phyloP scores from a whole-genome alignment of 192 early-diverging fungal species.

The Spizellomyces sp. region DNA sequence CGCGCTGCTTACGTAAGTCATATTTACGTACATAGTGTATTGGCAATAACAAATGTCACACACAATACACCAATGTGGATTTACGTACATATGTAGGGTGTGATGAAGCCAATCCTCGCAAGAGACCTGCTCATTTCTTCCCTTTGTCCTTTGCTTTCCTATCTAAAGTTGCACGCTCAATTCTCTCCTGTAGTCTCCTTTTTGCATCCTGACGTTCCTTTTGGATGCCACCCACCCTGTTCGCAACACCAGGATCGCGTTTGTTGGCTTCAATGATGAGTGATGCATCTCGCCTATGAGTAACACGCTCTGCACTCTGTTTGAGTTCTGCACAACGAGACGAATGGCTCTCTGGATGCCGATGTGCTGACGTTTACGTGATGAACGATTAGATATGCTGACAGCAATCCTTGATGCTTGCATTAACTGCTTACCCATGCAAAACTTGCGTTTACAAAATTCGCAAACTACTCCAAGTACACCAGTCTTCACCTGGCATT shows the following conservation, averaged over 20 bases:
- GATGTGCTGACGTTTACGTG: slow-evolving; percentile 6
- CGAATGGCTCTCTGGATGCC: slow-evolving; percentile 24
- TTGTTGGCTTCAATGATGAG: slow-evolving; percentile 9
- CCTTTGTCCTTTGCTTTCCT: no score
- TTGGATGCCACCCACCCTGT: not conserved
- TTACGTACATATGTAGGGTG: no score
- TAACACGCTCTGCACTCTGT: not conserved
- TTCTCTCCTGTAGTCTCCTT: slow-evolving; percentile 19
- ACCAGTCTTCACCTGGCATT: no score
- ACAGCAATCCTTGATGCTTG: not conserved
- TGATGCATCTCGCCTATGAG: slow-evolving; percentile 17
- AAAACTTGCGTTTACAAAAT: not conserved
- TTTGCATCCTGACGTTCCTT: slow-evolving; percentile 27
- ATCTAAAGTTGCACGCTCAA: no score
- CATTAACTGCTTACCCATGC: slow-evolving; percentile 5
- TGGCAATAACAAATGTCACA: no score
- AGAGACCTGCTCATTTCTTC: no score
- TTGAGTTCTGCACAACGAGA: slow-evolving; percentile 6
- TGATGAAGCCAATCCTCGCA: no score
- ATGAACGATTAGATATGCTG: not conserved
- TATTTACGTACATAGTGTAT: no score
- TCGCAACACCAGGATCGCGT: not conserved
- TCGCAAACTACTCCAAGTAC: no score
- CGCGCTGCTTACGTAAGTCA: no score
- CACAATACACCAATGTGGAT: no score